These are phyloP conservation scores for Talaromyces funiculosus DNA, from an alignment of 2,329 filamentous ascomycete species.

Conservation along the genomic window DNA sequence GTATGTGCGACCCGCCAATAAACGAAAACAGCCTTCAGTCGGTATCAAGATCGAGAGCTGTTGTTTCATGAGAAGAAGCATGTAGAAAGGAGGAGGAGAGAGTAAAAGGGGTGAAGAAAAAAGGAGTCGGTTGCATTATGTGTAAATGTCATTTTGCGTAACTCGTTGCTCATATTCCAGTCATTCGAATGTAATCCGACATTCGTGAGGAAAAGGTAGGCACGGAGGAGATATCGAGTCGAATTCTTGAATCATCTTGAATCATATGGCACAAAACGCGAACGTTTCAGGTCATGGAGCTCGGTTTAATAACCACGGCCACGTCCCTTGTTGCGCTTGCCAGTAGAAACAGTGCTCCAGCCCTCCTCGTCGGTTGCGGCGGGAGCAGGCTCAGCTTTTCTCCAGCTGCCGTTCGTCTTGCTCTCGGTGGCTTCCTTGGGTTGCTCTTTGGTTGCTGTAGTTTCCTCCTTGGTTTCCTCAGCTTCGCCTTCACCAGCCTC, in stretches of 20 bases:
- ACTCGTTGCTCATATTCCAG: constrained; percentile 16
- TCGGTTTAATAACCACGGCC: constrained; percentile 27
- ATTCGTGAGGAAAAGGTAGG: not conserved
- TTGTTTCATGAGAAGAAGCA: constrained; percentile 8
- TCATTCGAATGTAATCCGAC: constrained; percentile 5
- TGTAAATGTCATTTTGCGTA: constrained; percentile 15
- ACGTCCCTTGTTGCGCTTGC: constrained; percentile 41
- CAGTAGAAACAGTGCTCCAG: constrained; percentile 45
- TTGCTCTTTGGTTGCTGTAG: constrained; percentile 52
- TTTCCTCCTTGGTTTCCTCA: constrained; percentile 41
- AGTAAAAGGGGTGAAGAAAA: not conserved
- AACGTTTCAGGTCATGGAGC: not conserved
- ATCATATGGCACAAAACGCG: constrained; percentile 5
- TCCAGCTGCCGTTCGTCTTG: constrained; percentile 39
- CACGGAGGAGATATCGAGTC: constrained; percentile 4
- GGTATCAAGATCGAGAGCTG: constrained; percentile 8
- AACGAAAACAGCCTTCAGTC: constrained; percentile 13
- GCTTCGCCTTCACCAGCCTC: constrained; percentile 50
- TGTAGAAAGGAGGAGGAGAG: not conserved
- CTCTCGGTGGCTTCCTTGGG: constrained; percentile 40
- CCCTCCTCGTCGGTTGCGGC: constrained; percentile 40
- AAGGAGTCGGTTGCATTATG: constrained; percentile 10
- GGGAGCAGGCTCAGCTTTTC: constrained; percentile 28
- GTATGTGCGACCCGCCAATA: constrained; percentile 10
- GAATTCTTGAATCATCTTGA: constrained; percentile 4